Percentiles rank a stretch among this genome's conserved stretches.
These are phyloP conservation scores for Aspergillus wentii DNA, from an alignment of 495 filamentous ascomycete species.

Conservation along the genomic window DNA sequence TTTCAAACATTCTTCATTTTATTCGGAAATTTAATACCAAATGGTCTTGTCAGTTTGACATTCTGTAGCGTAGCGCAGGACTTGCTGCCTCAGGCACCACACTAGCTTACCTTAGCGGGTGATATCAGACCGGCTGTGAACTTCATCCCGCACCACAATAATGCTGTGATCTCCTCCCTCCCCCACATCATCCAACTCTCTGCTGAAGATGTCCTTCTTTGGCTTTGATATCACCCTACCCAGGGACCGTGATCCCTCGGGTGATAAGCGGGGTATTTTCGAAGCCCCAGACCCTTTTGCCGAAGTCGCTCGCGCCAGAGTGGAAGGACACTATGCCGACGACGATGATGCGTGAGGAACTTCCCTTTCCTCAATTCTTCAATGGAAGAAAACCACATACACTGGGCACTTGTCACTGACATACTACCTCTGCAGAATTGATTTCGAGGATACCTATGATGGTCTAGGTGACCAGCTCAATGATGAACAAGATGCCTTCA, in stretches of 20 bases:
- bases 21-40: no score
- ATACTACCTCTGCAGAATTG: slow-evolving; percentile 56
- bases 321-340: slow-evolving; percentile 36
- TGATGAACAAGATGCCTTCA: slow-evolving; percentile 90
- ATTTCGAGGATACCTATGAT: slow-evolving; percentile 98
- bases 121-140: slow-evolving; percentile 16
- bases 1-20: no score
- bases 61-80: no score
- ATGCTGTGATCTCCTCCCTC: slow-evolving; percentile 14
- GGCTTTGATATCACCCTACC: slow-evolving; percentile 71
- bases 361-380: neutral
- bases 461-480: slow-evolving; percentile 88
- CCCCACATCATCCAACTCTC: slow-evolving; percentile 8
- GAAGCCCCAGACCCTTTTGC: slow-evolving; percentile 87
- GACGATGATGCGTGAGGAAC: slow-evolving; percentile 72
- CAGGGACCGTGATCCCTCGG: slow-evolving; percentile 44
- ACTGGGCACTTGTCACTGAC: neutral
- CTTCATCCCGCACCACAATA: slow-evolving; percentile 27
- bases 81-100: slow-evolving; percentile 13
- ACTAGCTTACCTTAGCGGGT: slow-evolving; percentile 9
- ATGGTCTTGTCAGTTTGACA: no score
- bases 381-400: neutral
- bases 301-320: slow-evolving; percentile 55
- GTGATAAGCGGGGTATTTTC: slow-evolving; percentile 71
- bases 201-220: slow-evolving; percentile 72